Evolutionary conservation across 345 rosid genomes (phyloP).

Genomic region (Sisymbrium irio): DNA sequence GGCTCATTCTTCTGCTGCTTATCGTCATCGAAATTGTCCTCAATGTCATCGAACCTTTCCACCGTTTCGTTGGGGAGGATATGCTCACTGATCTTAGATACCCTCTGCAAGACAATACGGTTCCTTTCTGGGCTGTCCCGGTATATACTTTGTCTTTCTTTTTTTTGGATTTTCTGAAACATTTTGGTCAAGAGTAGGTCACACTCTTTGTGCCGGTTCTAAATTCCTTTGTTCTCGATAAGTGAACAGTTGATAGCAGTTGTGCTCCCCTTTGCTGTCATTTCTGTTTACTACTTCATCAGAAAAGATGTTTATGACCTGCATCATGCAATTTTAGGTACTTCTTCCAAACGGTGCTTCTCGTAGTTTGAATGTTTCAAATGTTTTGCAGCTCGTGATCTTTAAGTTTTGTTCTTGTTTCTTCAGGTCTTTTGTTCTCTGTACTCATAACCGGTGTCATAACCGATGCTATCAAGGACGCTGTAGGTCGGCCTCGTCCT

Average conservation of each 20-base stretch:
- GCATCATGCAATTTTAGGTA: slow-evolving; percentile 89
- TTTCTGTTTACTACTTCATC: slow-evolving; percentile 61
- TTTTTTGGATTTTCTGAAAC: not conserved
- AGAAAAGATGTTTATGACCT: slow-evolving; percentile 82
- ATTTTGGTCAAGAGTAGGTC: not conserved
- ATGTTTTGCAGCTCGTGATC: not conserved
- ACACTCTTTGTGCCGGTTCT: not conserved
- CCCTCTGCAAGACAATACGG: slow-evolving; percentile 69
- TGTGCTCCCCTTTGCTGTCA: slow-evolving; percentile 59
- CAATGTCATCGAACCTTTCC: slow-evolving; percentile 74
- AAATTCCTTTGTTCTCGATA: not conserved
- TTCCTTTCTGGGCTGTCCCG: slow-evolving; percentile 90
- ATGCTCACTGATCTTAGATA: slow-evolving; percentile 77
- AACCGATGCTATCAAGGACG: slow-evolving; percentile 92
- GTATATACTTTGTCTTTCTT: slow-evolving; percentile 26
- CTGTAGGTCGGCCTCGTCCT: slow-evolving; percentile 93
- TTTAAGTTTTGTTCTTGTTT: not conserved
- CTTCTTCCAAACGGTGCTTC: not conserved
- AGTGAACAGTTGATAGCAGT: slow-evolving; percentile 61
- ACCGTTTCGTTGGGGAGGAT: slow-evolving; percentile 82
- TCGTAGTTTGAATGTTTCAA: not conserved
- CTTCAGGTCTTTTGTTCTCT: slow-evolving; percentile 73
- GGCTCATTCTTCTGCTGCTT: slow-evolving; percentile 79
- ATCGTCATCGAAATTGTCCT: slow-evolving; percentile 53
- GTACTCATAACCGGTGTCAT: slow-evolving; percentile 72